These are phyloP conservation scores for Striga asiatica DNA, from an alignment of 257 asterid species.

Conservation along the genomic window DNA sequence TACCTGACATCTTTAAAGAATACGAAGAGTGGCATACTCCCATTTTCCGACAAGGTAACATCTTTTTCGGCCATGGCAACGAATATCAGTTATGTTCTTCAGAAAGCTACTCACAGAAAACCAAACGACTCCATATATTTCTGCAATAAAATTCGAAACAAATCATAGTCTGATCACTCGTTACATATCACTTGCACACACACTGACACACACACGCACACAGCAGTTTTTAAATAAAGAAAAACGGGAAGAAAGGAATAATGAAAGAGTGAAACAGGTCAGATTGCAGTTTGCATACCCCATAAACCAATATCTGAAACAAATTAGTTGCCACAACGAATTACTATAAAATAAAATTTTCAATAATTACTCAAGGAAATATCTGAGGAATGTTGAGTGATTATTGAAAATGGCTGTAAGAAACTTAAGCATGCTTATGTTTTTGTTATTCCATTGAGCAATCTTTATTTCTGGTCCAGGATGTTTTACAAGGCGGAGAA, in stretches of 20 bases:
- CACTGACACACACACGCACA: too few species aligned
- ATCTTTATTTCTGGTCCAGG: conserved; percentile 2
- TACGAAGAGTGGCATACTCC: conserved; percentile 20
- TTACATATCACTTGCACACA: background rate
- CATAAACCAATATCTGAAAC: background rate
- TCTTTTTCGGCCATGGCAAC: conserved; percentile 26
- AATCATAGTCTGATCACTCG: background rate
- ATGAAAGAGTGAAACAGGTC: background rate
- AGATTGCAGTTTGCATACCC: background rate
- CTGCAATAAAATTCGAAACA: background rate
- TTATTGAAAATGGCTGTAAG: too few species aligned
- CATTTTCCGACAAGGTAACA: conserved; percentile 11
- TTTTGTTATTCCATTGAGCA: background rate
- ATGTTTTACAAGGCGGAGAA: background rate
- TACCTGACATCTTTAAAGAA: conserved; percentile 35
- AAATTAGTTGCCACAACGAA: too few species aligned
- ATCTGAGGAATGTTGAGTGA: too few species aligned
- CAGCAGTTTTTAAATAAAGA: too few species aligned
- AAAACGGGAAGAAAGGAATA: background rate
- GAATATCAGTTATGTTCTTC: background rate
- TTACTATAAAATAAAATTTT: too few species aligned
- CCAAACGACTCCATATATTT: background rate
- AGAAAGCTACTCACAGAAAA: background rate
- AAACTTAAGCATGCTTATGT: too few species aligned
- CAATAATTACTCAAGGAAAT: too few species aligned